These are phyloP conservation scores for Teratosphaeria epicoccoides DNA, from an alignment of 2,329 filamentous ascomycete species.

Conservation along the genomic window DNA sequence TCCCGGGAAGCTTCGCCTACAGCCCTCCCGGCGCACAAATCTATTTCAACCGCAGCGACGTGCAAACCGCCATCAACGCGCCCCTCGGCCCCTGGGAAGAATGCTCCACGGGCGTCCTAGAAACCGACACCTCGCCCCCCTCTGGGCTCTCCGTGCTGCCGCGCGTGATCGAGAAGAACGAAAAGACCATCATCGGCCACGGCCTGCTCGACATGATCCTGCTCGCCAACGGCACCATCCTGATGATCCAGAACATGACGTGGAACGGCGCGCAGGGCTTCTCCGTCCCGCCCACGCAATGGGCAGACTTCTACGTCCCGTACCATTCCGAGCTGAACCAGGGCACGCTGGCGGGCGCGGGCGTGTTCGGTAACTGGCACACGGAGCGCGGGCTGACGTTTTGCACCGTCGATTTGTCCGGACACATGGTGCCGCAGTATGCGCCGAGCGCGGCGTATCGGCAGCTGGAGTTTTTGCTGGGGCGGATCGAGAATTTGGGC, in stretches of 20 bases:
- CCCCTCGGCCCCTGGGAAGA: slow-evolving; percentile 56
- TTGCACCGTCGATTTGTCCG: slow-evolving; percentile 51
- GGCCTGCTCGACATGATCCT: slow-evolving; percentile 60
- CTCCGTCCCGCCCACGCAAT: slow-evolving; percentile 41
- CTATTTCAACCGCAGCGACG: slow-evolving; percentile 29
- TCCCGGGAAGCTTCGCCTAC: slow-evolving; percentile 56
- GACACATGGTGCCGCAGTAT: slow-evolving; percentile 60
- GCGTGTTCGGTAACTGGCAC: slow-evolving; percentile 58
- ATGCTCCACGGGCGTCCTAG: slow-evolving; percentile 41
- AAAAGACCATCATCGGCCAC: slow-evolving; percentile 64
- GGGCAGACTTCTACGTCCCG: slow-evolving; percentile 58
- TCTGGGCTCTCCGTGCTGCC: slow-evolving; percentile 52
- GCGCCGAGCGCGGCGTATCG: slow-evolving; percentile 58
- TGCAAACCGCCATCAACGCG: slow-evolving; percentile 30
- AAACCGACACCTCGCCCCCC: slow-evolving; percentile 44
- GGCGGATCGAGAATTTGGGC: slow-evolving; percentile 50
- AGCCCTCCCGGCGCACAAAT: slow-evolving; percentile 50
- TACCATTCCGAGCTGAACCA: slow-evolving; percentile 42
- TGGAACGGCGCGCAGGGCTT: slow-evolving; percentile 65
- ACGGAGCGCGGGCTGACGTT: slow-evolving; percentile 69
- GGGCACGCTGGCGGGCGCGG: slow-evolving; percentile 47
- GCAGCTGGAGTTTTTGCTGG: slow-evolving; percentile 65
- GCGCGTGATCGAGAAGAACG: slow-evolving; percentile 60
- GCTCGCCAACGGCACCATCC: slow-evolving; percentile 48
- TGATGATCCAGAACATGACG: slow-evolving; percentile 72